Base-by-base conservation (phyloP, 2,329 filamentous ascomycete genomes). In the Colletotrichum eremochloae region DNA sequence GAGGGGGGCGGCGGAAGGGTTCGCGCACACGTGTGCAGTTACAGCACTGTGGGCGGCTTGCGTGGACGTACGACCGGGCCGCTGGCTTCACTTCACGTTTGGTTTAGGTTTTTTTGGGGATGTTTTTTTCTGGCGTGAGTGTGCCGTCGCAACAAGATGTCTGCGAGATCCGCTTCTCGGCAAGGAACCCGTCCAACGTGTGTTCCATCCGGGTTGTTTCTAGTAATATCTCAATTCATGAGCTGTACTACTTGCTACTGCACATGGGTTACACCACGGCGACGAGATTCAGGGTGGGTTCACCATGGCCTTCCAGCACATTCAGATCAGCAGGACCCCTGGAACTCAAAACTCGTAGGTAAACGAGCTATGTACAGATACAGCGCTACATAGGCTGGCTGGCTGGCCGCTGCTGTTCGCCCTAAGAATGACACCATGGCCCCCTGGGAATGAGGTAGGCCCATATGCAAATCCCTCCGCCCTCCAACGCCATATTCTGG, bases 401-500 rank as follows among this genome's bases (percentile, higher is more conserved):
- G 15, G 15, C 42, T 20, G 42, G 42, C 42, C 9, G n/a, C 31
- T 18, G 24, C 31, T 11, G 53, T 50, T 31, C 50, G 50, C 53
- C 61, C 33, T 69, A 20, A 36, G 12, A 24, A 65, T 58, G 52
- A 65, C 55, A 63, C 67, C 60, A 65, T 58, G 24, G 40, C 12
- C 48, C 40, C 29, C 42, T n/a, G 20, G 44, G 46, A 29, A 42
- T 40, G 24, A 55, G 50, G 11, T 56, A 14, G 33, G 53, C 20
- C 53, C 11, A 6, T 14, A n/a, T 29, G 52, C 18, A 18, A 55
- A 55, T 20, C 31, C 52, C 18, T 18, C 53, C 50, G 20, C 48
- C 36, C 15, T 18, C 57, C 18, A 53, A 33, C 5, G 33, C 48
- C n/a, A 29, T 40, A 61, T 61, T 44, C 29, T 61, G 36, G 12